Conservation (phyloP, 2,329 filamentous ascomycete genomes). For the Sphaerulina vaccinii region DNA sequence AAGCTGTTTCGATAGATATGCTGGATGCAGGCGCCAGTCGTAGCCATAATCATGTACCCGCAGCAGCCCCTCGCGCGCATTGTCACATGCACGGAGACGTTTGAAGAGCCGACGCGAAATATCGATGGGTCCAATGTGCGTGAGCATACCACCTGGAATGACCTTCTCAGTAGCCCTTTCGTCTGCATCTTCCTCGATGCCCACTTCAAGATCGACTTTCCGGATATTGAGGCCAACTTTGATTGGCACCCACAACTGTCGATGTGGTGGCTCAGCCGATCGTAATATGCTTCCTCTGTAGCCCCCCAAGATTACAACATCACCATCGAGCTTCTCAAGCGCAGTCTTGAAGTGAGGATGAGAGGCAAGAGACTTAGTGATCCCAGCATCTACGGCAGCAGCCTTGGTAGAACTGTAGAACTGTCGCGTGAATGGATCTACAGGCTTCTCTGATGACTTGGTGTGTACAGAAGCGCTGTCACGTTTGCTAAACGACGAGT, state of each 20-base stretch:
- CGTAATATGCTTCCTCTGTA: constrained; percentile 88
- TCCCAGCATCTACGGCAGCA: constrained; percentile 22
- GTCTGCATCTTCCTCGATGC: constrained; percentile 74
- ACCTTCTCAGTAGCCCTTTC: constrained; percentile 80
- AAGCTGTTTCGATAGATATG: constrained; percentile 69
- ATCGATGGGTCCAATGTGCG: constrained; percentile 87
- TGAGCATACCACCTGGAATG: constrained; percentile 82
- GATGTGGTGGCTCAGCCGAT: constrained; percentile 74
- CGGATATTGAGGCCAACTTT: constrained; percentile 89
- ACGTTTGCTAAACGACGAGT: constrained; percentile 21
- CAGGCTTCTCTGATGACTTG: constrained; percentile 19
- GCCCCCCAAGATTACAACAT: constrained; percentile 84
- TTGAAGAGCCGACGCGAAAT: constrained; percentile 81
- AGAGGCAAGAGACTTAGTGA: constrained; percentile 33
- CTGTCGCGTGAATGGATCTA: constrained; percentile 31
- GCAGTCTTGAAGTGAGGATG: constrained; percentile 56
- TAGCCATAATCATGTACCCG: constrained; percentile 90
- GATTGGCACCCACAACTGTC: constrained; percentile 91
- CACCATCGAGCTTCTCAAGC: constrained; percentile 71
- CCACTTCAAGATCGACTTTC: constrained; percentile 87
- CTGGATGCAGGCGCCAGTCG: constrained; percentile 87
- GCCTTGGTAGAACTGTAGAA: constrained; percentile 28
- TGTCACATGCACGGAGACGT: constrained; percentile 70
- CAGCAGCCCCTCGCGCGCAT: constrained; percentile 67
- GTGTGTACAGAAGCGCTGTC: constrained; percentile 1